Evolutionary conservation across 2,329 filamentous ascomycete species (phyloP), one percentile per base, ranked within the genome.

Genomic region (Fusarium sp.): DNA sequence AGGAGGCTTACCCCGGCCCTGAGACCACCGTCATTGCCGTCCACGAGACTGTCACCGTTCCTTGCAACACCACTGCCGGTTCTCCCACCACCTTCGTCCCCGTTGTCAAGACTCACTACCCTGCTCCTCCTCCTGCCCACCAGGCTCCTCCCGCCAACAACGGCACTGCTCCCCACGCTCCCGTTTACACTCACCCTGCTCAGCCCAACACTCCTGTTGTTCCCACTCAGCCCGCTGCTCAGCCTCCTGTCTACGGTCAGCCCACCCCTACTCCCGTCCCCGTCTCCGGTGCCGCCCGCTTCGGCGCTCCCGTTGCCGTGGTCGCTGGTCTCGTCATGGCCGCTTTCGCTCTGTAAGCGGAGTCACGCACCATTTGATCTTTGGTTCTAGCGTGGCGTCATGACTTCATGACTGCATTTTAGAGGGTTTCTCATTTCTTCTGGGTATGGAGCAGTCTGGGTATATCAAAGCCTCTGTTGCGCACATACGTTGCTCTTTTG

Each of bases 281-380:
- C 52, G 73, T 69, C 41, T 77, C 64, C 59, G 75, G 67, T 58
- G 78, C 72, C 61, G 71, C 71, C 58, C 77, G 75, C 60, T 64
- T 78, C 36, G 78, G 75, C n/a, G 79, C 77, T 69, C 78, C 79
- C 37, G 50, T 83, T 51, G 80, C 79, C 62, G 67, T 81, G 26
- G 49, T 82, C 58, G 81, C 76, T 67, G 81, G 79, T 70, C 71
- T 83, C 28, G 78, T 79, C 64, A 75, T 81, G 64, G 82, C 81
- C 63, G 66, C 79, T 65, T 65, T 84, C 51, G 82, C 80, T 72
- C 76, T 84, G 76, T 85, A 81, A 83, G 74, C 54, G 57, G 57
- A 51, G 62, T 51, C 56, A 54, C 59, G 44, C 40, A 47, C 53
- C 45, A 57, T 57, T 56, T 69, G 52, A 57, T 74, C 41, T 69